Evolutionary conservation across 768 basidiomycete genomes (phyloP), one percentile per base, ranked within the genome.

Genomic region (Strobilomyces dryophilus): DNA sequence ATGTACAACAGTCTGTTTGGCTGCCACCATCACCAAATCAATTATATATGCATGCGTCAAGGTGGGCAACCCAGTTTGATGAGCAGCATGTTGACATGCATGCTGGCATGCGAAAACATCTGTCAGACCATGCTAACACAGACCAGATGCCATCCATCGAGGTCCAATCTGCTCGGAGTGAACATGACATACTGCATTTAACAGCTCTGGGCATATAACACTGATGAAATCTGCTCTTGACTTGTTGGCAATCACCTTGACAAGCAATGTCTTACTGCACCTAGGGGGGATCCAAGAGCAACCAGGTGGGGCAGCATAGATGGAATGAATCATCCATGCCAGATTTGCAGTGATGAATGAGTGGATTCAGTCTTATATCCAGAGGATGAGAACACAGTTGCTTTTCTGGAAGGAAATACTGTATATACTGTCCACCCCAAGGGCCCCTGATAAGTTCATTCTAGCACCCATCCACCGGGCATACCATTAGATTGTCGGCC

Each of bases 11-110:
- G 79, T 67, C 95, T 95, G 73, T 97, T 95, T 11, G 97, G 79
- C 11, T 94, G 82, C 0, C 94, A 92, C 90, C 93, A 95, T 95
- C 8, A 94, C 94, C 1, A 93, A 93, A 65, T 97, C 94, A 54
- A 97, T 94, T 85, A 95, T 95, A 37, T 37, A 15, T 37, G 36
- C 36, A 17, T 2, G 7, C 36, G 36, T 37, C 35, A 15, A 37
- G 36, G 36, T n/a, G n/a, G 36, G 36, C 17, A 14, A 8, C n/a
- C 36, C 5, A 37, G 36, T 18, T n/a, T 15, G 36, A 5, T 18
- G 8, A 37, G 34, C 34, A 34, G 11, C 11, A 10, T 34, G 14
- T 34, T 34, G 34, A 34, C 11, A 11, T n/a, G n/a, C n/a, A n/a
- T n/a, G n/a, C n/a, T n/a, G 4, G 36, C 36, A 18, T n/a, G 17